These are phyloP conservation scores for Knoxdaviesia capensis DNA, from an alignment of 2,329 filamentous ascomycete species.

Conservation along the genomic window DNA sequence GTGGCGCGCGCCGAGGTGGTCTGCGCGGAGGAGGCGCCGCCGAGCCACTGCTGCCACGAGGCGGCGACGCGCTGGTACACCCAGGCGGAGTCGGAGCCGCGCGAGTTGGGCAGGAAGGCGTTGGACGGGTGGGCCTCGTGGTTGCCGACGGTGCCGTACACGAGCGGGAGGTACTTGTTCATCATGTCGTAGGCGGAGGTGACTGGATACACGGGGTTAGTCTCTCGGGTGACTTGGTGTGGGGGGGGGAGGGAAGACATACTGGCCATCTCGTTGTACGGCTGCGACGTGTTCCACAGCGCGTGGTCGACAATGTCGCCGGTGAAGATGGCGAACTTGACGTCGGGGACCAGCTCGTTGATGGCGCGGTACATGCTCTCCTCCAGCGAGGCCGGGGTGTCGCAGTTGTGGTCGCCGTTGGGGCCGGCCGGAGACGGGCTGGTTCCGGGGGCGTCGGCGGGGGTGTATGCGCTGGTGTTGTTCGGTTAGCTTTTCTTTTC, in stretches of 20 bases:
- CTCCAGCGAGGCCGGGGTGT: slow-evolving; percentile 27
- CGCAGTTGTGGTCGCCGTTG: slow-evolving; percentile 32
- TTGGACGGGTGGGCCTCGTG: slow-evolving; percentile 35
- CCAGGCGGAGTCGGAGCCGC: slow-evolving; percentile 24
- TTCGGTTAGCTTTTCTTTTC: slow-evolving; percentile 1
- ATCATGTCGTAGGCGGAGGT: slow-evolving; percentile 26
- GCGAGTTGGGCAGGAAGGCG: slow-evolving; percentile 21
- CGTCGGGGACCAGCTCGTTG: slow-evolving; percentile 20
- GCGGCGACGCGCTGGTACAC: slow-evolving; percentile 26
- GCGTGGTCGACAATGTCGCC: slow-evolving; percentile 36
- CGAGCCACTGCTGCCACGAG: slow-evolving; percentile 27
- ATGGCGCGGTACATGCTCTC: slow-evolving; percentile 34
- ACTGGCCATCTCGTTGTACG: slow-evolving; percentile 10
- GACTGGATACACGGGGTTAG: slow-evolving; percentile 11
- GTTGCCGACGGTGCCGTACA: slow-evolving; percentile 35
- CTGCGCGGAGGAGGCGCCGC: slow-evolving; percentile 11
- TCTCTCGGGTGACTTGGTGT: not conserved
- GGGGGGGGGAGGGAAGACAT: not conserved
- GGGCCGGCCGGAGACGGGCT: slow-evolving; percentile 26
- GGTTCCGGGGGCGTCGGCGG: slow-evolving; percentile 24
- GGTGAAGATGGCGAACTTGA: slow-evolving; percentile 35
- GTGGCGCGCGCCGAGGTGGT: slow-evolving; percentile 15
- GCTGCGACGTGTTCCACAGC: slow-evolving; percentile 22
- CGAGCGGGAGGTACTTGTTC: slow-evolving; percentile 17
- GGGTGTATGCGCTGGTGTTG: slow-evolving; percentile 19